Evolutionary conservation across 2,329 filamentous ascomycete species (phyloP), one percentile per base, ranked within the genome.

Genomic region (Daldinia sp.): DNA sequence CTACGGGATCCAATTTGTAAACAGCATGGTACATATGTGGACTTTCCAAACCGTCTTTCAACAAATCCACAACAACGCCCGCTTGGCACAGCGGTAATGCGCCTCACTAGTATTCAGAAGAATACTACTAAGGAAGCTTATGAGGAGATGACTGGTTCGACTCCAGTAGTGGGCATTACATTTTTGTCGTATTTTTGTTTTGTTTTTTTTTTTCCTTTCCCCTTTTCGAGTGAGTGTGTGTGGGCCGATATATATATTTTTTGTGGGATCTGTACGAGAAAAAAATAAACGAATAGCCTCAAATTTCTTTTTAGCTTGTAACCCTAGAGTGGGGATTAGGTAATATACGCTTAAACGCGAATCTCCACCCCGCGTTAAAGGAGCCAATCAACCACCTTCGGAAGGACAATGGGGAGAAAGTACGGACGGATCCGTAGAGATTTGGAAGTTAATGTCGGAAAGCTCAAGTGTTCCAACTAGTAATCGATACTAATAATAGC

Each of bases 131-230:
- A 59, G 62, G 56, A 65, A 48, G 56, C 55, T 65, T 65, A 65
- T 65, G 62, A 65, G 62, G 63, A 65, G 63, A 61, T 61, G 51
- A 65, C 57, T 61, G 63, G 63, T 65, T 65, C 63, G 63, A 65
- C 63, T 65, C 63, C 63, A 61, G 63, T 65, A 56, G 50, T 60
- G 63, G 63, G 63, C 62, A 50, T 26, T n/a, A 28, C 3, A 42
- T 54, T 59, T 53, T 50, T 60, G 26, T 33, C 23, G 3, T n/a
- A 23, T 53, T 53, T 3, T 10, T 15, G 6, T 2, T 50, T 50
- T 23, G 9, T n/a, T 18, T 30, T 30, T 44, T 23, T 10, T 13
- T 35, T 35, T 9, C 6, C 7, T 7, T 6, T 23, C n/a, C 10
- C 44, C 39, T 48, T 48, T 48, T 4, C 6, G 30, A 9, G 33